Conservation (phyloP, 148 eudicot species). For the Rhododendron molle region DNA sequence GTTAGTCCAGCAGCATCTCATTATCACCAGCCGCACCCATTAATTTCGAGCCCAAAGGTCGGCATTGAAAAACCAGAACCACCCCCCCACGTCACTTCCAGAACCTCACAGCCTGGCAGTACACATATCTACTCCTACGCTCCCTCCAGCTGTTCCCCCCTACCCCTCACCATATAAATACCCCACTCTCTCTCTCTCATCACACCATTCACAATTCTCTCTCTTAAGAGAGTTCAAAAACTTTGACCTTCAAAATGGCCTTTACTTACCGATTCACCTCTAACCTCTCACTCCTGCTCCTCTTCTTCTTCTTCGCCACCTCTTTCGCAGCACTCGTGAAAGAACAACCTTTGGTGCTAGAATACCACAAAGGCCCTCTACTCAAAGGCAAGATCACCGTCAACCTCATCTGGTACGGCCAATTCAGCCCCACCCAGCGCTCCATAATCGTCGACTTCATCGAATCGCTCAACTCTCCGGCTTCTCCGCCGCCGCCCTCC, state of each 20-base stretch:
- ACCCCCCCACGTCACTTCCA: conserved; percentile 24
- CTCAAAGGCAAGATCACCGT: conserved; percentile 55
- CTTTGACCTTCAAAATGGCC: conserved; percentile 19
- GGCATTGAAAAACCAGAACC: background rate
- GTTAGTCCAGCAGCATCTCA: background rate
- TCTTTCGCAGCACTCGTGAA: conserved; percentile 33
- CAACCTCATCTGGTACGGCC: conserved; percentile 75
- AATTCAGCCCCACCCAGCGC: conserved; percentile 53
- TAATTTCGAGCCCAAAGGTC: background rate
- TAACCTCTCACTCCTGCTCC: conserved; percentile 9
- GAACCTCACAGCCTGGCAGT: conserved; percentile 33
- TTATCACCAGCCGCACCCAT: background rate
- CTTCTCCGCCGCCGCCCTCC: conserved; percentile 34
- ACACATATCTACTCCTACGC: background rate
- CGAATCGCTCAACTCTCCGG: conserved; percentile 31
- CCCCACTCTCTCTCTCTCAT: background rate
- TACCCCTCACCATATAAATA: background rate
- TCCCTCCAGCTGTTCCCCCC: conserved; percentile 35
- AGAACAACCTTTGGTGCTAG: conserved; percentile 36
- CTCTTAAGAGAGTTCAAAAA: background rate
- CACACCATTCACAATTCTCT: background rate
- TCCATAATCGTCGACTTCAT: conserved; percentile 62
- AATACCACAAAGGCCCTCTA: conserved; percentile 60
- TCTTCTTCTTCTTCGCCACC: background rate
- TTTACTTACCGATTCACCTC: conserved; percentile 23